Conservation (phyloP, 2,329 filamentous ascomycete species). For the Nemania sp. region DNA sequence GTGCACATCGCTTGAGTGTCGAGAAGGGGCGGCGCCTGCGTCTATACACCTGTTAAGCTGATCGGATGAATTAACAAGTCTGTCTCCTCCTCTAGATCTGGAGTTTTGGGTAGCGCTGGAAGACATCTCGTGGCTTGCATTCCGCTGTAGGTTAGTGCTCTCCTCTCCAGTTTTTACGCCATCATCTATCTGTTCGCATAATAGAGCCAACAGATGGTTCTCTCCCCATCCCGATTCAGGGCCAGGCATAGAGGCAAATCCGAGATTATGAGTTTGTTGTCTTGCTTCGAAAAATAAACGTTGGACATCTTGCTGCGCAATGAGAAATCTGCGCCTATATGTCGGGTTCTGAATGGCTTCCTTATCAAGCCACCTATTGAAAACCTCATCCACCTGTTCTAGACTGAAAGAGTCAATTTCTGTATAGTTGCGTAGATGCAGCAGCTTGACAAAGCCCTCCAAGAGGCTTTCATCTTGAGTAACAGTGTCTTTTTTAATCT, state of each 20-base stretch:
- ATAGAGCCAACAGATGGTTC: constrained; percentile 4
- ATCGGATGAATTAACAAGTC: not conserved
- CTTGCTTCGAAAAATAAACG: constrained; percentile 21
- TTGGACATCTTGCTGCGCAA: constrained; percentile 33
- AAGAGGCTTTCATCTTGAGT: constrained; percentile 28
- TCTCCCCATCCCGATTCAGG: not conserved
- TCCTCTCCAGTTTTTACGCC: not conserved
- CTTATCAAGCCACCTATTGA: constrained; percentile 33
- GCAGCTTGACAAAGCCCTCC: constrained; percentile 29
- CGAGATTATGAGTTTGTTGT: not conserved
- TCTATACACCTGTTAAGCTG: not conserved
- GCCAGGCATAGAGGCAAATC: not conserved
- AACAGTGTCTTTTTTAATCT: constrained; percentile 33
- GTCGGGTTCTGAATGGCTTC: constrained; percentile 30
- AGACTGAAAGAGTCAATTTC: constrained; percentile 23
- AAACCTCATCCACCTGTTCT: constrained; percentile 25
- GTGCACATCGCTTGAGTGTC: not conserved
- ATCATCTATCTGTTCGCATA: not conserved
- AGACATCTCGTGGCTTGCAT: not conserved
- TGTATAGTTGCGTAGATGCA: constrained; percentile 21
- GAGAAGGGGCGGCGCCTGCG: not conserved
- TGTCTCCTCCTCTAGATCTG: not conserved
- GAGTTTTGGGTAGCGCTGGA: not conserved
- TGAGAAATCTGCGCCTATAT: constrained; percentile 37
- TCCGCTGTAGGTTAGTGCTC: not conserved